These are phyloP conservation scores for Myriangium duriaei DNA, from an alignment of 2,329 filamentous ascomycete genomes.

Conservation along the genomic window DNA sequence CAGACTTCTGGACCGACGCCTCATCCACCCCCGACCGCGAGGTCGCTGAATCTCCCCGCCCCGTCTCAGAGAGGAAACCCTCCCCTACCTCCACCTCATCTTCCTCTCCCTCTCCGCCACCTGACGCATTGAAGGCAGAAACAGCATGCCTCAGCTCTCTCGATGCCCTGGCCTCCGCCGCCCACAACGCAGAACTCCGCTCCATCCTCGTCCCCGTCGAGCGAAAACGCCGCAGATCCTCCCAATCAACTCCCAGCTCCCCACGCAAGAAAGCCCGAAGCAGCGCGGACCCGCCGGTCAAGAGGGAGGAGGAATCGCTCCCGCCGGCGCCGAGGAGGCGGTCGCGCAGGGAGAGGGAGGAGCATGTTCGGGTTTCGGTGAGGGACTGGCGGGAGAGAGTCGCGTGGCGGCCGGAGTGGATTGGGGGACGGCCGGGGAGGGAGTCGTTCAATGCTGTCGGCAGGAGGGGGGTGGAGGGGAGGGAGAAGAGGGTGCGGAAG, in stretches of 20 bases:
- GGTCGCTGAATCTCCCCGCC: too few species aligned
- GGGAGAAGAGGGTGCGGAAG: constrained; percentile 11
- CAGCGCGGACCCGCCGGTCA: too few species aligned
- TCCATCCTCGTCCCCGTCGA: too few species aligned
- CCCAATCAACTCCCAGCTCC: too few species aligned
- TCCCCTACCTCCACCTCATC: too few species aligned
- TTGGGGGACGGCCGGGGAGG: constrained; percentile 1
- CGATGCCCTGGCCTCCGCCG: constrained; percentile 32
- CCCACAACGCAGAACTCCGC: constrained; percentile 37
- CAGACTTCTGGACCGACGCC: constrained; percentile 16
- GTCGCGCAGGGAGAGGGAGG: constrained; percentile 23
- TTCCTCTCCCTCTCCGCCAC: too few species aligned
- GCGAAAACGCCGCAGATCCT: too few species aligned
- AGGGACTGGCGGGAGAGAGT: constrained; percentile 35
- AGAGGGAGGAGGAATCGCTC: too few species aligned
- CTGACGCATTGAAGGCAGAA: too few species aligned
- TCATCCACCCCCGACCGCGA: constrained; percentile 13
- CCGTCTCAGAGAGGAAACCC: too few species aligned
- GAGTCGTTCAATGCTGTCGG: constrained; percentile 1
- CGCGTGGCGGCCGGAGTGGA: constrained; percentile 39
- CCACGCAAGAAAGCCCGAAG: too few species aligned
- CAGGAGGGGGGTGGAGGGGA: not conserved
- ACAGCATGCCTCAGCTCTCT: constrained; percentile 34
- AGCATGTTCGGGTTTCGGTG: constrained; percentile 10
- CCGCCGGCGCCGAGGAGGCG: too few species aligned